Percentiles rank a stretch among this genome's conserved stretches.
phyloP scores from a whole-genome alignment of 2,329 filamentous ascomycete genomes.

The Paecilomyces formosus region DNA sequence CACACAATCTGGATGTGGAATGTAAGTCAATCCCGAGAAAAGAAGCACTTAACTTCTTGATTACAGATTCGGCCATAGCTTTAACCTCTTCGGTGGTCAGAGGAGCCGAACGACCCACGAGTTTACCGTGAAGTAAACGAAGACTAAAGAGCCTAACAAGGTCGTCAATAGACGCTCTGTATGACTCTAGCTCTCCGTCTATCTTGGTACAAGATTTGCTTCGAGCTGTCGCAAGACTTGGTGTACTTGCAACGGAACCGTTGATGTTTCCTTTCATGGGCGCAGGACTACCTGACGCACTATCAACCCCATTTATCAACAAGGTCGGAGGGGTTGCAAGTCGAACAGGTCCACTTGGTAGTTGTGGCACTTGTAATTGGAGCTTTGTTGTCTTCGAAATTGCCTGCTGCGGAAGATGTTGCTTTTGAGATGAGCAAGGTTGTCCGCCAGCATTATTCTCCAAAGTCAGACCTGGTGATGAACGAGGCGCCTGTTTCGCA shows the following conservation, averaged over 20 bases:
- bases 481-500: slow-evolving; percentile 29
- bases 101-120: slow-evolving; percentile 19
- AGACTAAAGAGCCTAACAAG: slow-evolving; percentile 23
- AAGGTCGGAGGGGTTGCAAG: slow-evolving; percentile 37
- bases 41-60: slow-evolving; percentile 21
- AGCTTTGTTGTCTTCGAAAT: slow-evolving; percentile 28
- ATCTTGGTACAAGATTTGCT: background rate
- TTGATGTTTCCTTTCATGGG: slow-evolving; percentile 10
- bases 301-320: slow-evolving; percentile 30
- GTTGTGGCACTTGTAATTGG: slow-evolving; percentile 36
- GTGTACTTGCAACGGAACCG: slow-evolving; percentile 5
- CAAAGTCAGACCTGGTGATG: slow-evolving; percentile 36
- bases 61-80: slow-evolving; percentile 21
- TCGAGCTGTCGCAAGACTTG: background rate
- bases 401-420: slow-evolving; percentile 14
- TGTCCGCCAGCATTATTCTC: slow-evolving; percentile 27
- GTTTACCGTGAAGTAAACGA: slow-evolving; percentile 22
- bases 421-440: slow-evolving; percentile 1
- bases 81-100: slow-evolving; percentile 24
- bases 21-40: slow-evolving; percentile 19
- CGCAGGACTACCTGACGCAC: slow-evolving; percentile 10
- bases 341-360: slow-evolving; percentile 31
- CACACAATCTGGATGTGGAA: slow-evolving; percentile 19
- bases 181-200: background rate
- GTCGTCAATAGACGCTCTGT: slow-evolving; percentile 20